A percentile compares a stretch with the other conserved stretches of the same genome.
phyloP scores from a whole-genome alignment of 176 grass and related monocot species.

The Avena eriantha region DNA sequence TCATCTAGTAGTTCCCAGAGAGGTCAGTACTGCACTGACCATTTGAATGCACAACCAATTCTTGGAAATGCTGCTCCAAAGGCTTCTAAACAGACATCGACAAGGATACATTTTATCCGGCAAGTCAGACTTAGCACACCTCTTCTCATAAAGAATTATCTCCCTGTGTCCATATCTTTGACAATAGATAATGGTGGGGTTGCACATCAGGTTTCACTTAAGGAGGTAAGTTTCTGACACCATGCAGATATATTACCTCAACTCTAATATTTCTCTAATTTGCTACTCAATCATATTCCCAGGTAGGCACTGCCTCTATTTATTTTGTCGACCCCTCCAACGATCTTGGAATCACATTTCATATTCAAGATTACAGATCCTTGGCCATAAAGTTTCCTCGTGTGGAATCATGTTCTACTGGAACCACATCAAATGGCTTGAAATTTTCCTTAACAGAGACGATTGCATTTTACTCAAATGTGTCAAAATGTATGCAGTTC shows the following conservation, averaged over 20 bases:
- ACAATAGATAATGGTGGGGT: slow-evolving; percentile 82
- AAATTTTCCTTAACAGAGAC: slow-evolving; percentile 80
- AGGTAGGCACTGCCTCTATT: slow-evolving; percentile 78
- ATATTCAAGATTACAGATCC: slow-evolving; percentile 74
- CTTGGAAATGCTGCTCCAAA: slow-evolving; percentile 40
- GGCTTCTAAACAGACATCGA: slow-evolving; percentile 51
- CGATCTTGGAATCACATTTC: slow-evolving; percentile 84
- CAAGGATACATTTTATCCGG: slow-evolving; percentile 72
- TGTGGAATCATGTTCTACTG: slow-evolving; percentile 78
- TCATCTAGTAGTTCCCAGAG: slow-evolving; percentile 52
- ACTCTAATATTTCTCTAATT: slow-evolving; percentile 39
- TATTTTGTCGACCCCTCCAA: slow-evolving; percentile 85
- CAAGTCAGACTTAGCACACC: slow-evolving; percentile 82
- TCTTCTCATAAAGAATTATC: slow-evolving; percentile 90
- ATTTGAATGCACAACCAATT: slow-evolving; percentile 46
- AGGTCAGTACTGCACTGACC: slow-evolving; percentile 45
- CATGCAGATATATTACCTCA: slow-evolving; percentile 42
- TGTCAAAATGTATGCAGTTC: slow-evolving; percentile 63
- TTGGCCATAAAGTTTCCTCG: slow-evolving; percentile 74
- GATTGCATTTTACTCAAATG: slow-evolving; percentile 75
- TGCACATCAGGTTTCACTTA: slow-evolving; percentile 66
- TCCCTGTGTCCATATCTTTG: slow-evolving; percentile 77
- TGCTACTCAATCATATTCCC: slow-evolving; percentile 49
- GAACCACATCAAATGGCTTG: slow-evolving; percentile 68
- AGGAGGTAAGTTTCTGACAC: slow-evolving; percentile 61